A percentile compares a stretch with the other conserved stretches of the same genome.
These are phyloP conservation scores for Spinacia oleracea DNA, from an alignment of 179 eudicot species.

Conservation along the genomic window DNA sequence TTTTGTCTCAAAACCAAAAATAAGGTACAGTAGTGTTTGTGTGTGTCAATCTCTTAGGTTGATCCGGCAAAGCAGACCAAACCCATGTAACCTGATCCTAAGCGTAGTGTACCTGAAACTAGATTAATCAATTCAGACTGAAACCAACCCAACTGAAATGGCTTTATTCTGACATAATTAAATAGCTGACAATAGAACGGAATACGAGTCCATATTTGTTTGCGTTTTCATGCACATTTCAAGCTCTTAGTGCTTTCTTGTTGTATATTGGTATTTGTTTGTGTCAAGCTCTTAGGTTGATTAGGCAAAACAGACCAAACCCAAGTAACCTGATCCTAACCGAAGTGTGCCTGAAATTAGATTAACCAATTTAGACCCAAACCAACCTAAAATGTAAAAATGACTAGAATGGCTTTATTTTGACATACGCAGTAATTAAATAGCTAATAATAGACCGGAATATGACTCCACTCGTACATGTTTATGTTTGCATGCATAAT, in stretches of 20 bases:
- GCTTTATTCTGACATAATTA: background rate
- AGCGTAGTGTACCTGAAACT: background rate
- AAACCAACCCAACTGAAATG: background rate
- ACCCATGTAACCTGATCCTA: background rate
- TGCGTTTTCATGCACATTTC: background rate
- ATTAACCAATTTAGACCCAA: background rate
- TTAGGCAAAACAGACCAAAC: background rate
- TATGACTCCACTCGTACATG: background rate
- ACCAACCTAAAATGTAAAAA: too few relatives aligned
- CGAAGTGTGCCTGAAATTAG: background rate
- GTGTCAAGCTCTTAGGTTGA: background rate
- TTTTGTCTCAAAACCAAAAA: background rate
- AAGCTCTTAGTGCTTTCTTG: slow-evolving; percentile 5
- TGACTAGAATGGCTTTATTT: background rate
- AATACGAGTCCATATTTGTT: background rate
- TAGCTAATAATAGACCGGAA: background rate
- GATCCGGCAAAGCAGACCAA: background rate
- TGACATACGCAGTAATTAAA: background rate
- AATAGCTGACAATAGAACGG: background rate
- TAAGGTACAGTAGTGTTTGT: background rate
- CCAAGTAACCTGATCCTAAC: background rate
- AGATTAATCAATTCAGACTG: background rate
- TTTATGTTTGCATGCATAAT: background rate
- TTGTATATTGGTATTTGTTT: background rate
- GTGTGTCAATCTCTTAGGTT: background rate